Conservation (phyloP, 2,329 filamentous ascomycete species). For the Penicillium sp. region DNA sequence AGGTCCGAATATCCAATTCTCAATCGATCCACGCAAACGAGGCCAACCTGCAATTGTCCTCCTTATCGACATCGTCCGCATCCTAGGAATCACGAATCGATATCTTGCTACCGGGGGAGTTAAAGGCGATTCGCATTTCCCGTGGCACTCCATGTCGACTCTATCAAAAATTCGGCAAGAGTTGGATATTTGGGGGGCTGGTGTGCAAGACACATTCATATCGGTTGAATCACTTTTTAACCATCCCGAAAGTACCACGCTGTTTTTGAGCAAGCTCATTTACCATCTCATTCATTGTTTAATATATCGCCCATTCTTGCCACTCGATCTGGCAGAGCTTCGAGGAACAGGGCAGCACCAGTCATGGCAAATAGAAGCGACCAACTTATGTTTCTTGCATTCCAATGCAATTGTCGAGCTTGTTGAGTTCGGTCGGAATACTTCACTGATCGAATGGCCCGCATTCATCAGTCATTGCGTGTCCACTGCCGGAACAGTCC, state of each 20-base stretch:
- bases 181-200: slow-evolving; percentile 78
- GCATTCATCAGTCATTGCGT: slow-evolving; percentile 84
- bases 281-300: slow-evolving; percentile 85
- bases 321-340: slow-evolving; percentile 76
- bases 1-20: slow-evolving; percentile 71
- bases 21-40: slow-evolving; percentile 64
- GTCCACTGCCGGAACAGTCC: slow-evolving; percentile 80
- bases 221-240: slow-evolving; percentile 72
- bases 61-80: slow-evolving; percentile 78
- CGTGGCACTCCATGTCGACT: slow-evolving; percentile 82
- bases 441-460: slow-evolving; percentile 75
- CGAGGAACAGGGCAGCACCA: slow-evolving; percentile 78
- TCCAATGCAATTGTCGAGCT: slow-evolving; percentile 84
- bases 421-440: slow-evolving; percentile 71
- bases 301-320: slow-evolving; percentile 81
- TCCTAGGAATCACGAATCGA: slow-evolving; percentile 76
- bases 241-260: slow-evolving; percentile 70
- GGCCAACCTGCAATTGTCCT: slow-evolving; percentile 73
- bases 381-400: slow-evolving; percentile 80
- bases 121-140: slow-evolving; percentile 85
- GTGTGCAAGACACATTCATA: slow-evolving; percentile 73
- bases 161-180: slow-evolving; percentile 82
- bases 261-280: slow-evolving; percentile 79
- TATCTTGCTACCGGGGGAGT: slow-evolving; percentile 82
- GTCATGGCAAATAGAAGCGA: slow-evolving; percentile 89